A percentile compares a stretch with the other conserved stretches of the same genome.
phyloP scores from a whole-genome alignment of 176 grass and related monocot genomes.

The Eleusine indica region DNA sequence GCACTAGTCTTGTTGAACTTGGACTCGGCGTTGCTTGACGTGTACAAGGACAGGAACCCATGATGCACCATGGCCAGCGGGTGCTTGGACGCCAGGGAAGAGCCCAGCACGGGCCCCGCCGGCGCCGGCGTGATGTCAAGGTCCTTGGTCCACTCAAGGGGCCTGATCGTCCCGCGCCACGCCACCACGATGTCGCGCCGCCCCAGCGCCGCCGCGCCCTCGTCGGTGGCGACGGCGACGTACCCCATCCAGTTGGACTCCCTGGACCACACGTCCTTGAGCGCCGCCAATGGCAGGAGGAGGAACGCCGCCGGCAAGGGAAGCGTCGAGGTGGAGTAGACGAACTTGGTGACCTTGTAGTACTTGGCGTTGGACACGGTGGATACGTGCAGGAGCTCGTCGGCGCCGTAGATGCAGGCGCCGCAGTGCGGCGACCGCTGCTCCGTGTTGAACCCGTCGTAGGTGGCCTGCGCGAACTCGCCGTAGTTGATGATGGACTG shows the following conservation, averaged over 20 bases:
- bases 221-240: constrained; percentile 61
- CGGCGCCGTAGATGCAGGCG: constrained; percentile 23
- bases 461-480: constrained; percentile 51
- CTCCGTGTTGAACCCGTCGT: constrained; percentile 59
- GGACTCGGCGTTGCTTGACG: constrained; percentile 37
- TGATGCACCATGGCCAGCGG: constrained; percentile 39
- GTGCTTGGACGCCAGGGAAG: neutral
- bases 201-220: constrained; percentile 51
- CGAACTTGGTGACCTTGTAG: constrained; percentile 15
- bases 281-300: neutral
- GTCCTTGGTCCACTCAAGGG: constrained; percentile 54
- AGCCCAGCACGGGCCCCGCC: constrained; percentile 37
- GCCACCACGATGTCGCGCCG: constrained; percentile 62
- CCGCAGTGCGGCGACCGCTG: constrained; percentile 51
- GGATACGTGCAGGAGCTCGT: constrained; percentile 32
- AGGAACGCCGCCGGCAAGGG: neutral
- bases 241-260: constrained; percentile 70
- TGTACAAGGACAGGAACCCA: constrained; percentile 66
- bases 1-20: constrained; percentile 52
- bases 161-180: constrained; percentile 58
- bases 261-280: constrained; percentile 41
- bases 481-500: constrained; percentile 54
- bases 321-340: constrained; percentile 15
- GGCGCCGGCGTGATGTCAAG: constrained; percentile 41
- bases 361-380: neutral